Base-by-base conservation (phyloP, 2,329 filamentous ascomycete genomes). In the Aspergillus novoparasiticus region DNA sequence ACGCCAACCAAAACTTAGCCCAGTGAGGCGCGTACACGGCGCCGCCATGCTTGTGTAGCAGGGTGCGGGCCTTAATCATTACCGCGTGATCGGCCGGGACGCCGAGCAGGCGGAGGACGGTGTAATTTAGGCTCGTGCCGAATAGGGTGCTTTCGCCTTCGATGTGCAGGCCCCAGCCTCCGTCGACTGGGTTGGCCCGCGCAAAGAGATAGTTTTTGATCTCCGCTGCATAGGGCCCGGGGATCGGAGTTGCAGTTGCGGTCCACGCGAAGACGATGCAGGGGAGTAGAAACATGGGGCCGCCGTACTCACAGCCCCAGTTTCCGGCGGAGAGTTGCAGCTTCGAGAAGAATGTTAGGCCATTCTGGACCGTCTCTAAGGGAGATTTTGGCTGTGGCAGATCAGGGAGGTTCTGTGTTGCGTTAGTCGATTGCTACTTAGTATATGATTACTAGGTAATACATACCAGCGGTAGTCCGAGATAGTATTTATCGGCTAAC, bases 1-100 rank as follows among this genome's bases (percentile, higher is more conserved):
- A 1, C 9, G 59, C 51, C 3, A 66, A 48, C 64, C 62, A 66
- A 41, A 66, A 59, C 21, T 66, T 66, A 2, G 56, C 62, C 64
- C 64, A 66, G 23, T 26, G 23, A 0, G 64, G 57, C 5, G 58
- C 26, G 10, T 55, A 23, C 1, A 59, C 5, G 1, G 54, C 57
- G 4, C 64, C 62, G 0, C 64, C 64, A 8, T 28, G 46, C 46
- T n/a, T 28, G 2, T 55, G 57, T 3, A 64, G 50, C 8, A 26
- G 43, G 11, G n/a, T 14, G 1, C 59, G 59, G 1, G 62, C 59
- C 16, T 56, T 58, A 9, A 30, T 39, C 28, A 61, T 34, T 1
- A 19, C 26, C 6, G 28, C 12, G 19, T 62, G 28, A 9, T 59
- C 39, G 1, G 62, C 19, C 2, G 48, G 28, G 1, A 66, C 51